These are phyloP conservation scores for Fusarium pseudograminearum DNA, from an alignment of 2,329 filamentous ascomycete species.

Conservation along the genomic window DNA sequence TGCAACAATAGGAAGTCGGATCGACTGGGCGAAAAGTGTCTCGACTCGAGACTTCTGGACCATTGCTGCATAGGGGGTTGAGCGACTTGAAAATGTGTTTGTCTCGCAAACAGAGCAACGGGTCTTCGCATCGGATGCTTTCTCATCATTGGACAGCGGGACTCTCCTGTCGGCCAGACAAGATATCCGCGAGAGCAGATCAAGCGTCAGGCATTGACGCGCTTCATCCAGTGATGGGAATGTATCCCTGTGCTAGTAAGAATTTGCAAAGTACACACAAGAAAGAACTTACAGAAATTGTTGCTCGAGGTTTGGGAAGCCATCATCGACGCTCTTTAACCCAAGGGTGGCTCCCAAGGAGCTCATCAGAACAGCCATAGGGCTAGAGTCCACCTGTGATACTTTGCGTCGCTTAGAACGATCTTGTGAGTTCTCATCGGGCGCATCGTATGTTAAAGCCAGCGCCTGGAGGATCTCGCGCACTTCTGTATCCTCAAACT, in stretches of 20 bases:
- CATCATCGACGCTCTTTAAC: conserved; percentile 40
- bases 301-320: conserved; percentile 50
- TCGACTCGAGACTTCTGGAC: conserved; percentile 55
- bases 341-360: conserved; percentile 50
- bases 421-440: conserved; percentile 38
- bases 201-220: conserved; percentile 65
- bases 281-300: conserved; percentile 61
- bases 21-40: conserved; percentile 60
- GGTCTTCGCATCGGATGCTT: not conserved
- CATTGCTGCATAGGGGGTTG: conserved; percentile 15
- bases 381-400: conserved; percentile 27
- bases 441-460: conserved; percentile 43
- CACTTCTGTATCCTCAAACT: conserved; percentile 49
- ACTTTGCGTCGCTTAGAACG: conserved; percentile 51
- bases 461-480: conserved; percentile 48
- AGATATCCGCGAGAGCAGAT: conserved; percentile 66
- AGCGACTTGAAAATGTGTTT: conserved; percentile 4
- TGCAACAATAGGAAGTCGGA: conserved; percentile 60
- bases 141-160: not conserved
- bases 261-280: not conserved
- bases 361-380: conserved; percentile 36
- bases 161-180: conserved; percentile 42
- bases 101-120: conserved; percentile 48
- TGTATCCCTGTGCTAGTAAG: conserved; percentile 49
- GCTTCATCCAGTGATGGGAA: conserved; percentile 62